These are phyloP conservation scores for Mycena crocata DNA, from an alignment of 768 basidiomycete genomes.

Conservation along the genomic window DNA sequence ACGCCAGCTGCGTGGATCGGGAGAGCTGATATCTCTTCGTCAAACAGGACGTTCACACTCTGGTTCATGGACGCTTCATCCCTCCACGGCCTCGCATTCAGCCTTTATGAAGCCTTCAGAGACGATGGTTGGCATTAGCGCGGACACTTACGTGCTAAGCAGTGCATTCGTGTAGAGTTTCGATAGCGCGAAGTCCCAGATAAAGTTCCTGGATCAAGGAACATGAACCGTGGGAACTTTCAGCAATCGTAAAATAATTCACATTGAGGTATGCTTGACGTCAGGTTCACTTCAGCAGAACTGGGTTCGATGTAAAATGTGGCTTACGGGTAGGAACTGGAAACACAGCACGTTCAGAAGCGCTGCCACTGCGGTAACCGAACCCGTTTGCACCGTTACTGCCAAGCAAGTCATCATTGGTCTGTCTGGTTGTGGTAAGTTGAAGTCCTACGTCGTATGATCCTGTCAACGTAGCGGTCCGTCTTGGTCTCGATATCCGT, in stretches of 20 bases:
- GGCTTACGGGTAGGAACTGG: conserved; percentile 11
- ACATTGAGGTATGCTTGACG: conserved; percentile 3
- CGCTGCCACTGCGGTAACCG: conserved; percentile 18
- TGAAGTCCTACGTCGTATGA: conserved; percentile 24
- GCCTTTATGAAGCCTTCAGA: not conserved
- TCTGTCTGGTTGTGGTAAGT: not conserved
- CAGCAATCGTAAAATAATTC: not conserved
- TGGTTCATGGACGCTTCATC: not conserved
- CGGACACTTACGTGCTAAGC: conserved; percentile 8
- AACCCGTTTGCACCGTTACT: conserved; percentile 29
- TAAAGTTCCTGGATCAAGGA: conserved; percentile 17
- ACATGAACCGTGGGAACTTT: no score
- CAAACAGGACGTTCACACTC: conserved; percentile 17
- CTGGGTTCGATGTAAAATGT: not conserved
- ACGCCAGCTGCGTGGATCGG: no score
- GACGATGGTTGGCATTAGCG: not conserved
- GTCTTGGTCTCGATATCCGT: conserved; percentile 3
- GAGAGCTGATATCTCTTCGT: no score
- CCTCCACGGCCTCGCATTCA: conserved; percentile 22
- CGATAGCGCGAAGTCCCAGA: conserved; percentile 29
- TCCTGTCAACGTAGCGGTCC: conserved; percentile 24
- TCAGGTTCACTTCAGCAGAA: not conserved
- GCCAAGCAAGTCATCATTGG: not conserved
- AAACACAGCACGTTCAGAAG: conserved; percentile 22
- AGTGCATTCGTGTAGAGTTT: conserved; percentile 29